phyloP scores from a whole-genome alignment of 176 grass and related monocot species.

The Echinochloa phyllopogon region DNA sequence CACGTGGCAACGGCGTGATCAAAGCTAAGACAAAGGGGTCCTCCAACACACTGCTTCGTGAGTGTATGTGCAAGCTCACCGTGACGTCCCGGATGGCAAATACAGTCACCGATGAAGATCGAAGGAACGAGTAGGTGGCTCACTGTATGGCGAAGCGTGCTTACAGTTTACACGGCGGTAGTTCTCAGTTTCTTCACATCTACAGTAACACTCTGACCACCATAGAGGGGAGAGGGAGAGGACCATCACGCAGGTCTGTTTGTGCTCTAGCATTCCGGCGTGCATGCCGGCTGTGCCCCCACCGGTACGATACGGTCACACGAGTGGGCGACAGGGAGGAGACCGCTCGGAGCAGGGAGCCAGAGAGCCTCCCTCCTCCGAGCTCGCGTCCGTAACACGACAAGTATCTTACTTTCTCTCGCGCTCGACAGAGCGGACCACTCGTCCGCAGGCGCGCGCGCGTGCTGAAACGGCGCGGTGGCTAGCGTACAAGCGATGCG shows the following conservation, averaged over 20 bases:
- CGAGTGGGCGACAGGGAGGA: slow-evolving; percentile 36
- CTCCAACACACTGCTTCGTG: background rate
- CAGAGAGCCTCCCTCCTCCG: background rate
- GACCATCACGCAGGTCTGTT: background rate
- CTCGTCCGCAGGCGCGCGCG: background rate
- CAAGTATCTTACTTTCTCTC: background rate
- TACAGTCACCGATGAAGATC: background rate
- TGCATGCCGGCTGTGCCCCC: background rate
- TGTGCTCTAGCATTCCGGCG: background rate
- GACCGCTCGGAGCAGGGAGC: background rate
- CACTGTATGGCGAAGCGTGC: background rate
- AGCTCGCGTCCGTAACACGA: slow-evolving; percentile 30
- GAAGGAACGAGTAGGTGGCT: background rate
- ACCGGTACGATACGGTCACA: slow-evolving; percentile 36
- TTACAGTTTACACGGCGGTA: background rate
- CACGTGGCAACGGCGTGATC: slow-evolving; percentile 7
- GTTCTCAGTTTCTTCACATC: background rate
- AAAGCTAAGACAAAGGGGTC: background rate
- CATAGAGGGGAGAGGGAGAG: background rate
- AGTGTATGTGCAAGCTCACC: background rate
- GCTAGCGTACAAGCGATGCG: slow-evolving; percentile 16
- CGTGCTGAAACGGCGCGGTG: background rate
- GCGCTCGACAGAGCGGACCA: background rate
- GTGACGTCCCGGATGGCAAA: background rate
- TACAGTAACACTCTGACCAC: background rate